Base-by-base conservation (phyloP, 495 filamentous ascomycete species). In the Hapsidospora chrysogenum region DNA sequence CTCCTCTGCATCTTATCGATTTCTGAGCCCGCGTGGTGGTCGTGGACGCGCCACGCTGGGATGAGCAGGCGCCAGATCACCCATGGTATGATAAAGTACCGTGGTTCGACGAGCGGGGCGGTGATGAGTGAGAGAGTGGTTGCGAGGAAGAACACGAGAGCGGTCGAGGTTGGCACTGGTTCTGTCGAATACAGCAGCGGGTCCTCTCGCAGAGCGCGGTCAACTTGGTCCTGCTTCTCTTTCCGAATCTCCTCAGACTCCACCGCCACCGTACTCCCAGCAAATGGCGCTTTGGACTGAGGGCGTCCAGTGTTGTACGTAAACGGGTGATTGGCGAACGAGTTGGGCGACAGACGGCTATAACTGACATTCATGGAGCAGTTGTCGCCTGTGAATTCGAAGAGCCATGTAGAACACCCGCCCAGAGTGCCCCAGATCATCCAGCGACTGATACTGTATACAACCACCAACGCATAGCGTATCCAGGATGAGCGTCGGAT, bases 1-100 rank as follows among this genome's bases (percentile, higher is more conserved):
- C 7, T 17, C 9, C 9, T 16, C 13, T 15, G 6, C 5, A n/a
- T 11, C 18, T 21, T 21, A n/a, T 21, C 9, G 17, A n/a, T 28
- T 34, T 40, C 13, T 7, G 18, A 14, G 19, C 10, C 9, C 18
- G 11, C 23, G 38, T 19, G 17, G 15, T 33, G 35, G 11, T 25
- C 11, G 11, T 31, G 40, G 25, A 20, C 10, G 8, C 21, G 58
- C 59, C 36, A 48, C 10, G 55, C 45, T 5, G 79, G 80, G 0
- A 95, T 54, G 52, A 92, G 73, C 9, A 94, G 56, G 7, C 92
- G 66, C 82, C 85, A 97, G 49, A 95, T 72, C 18, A 94, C 70
- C 89, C 89, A 97, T 0, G 86, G 86, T 2, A 92, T 63, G 48
- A 96, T 87, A 49, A 92, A 87, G 50, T 97, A 97, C 3, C 89